Base-by-base conservation (phyloP, 1,284 basidiomycete species). In the Melampsora americana region DNA sequence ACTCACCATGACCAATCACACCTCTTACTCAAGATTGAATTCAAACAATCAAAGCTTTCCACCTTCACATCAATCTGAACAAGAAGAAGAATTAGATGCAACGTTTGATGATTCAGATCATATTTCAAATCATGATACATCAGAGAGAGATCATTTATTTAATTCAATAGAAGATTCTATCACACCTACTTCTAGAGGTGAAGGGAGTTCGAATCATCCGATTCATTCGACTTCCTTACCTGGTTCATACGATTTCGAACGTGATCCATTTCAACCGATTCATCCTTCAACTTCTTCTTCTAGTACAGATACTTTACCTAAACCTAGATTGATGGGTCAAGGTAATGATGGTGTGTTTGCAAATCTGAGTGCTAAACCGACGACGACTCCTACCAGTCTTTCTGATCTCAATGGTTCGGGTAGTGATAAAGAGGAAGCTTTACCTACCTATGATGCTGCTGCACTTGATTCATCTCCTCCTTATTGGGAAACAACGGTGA, bases 301-400 rank as follows among this genome's bases (percentile, higher is more conserved):
- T 12, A 30, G 48, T 26, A n/a, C n/a, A n/a, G 35, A 61, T 20
- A 50, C 50, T 11, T 16, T 67, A 23, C 28, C 65, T 39, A 53
- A 32, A 26, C 65, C 50, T 11, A 32, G 48, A 20, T 50, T 46
- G 11, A 74, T 74, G 48, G 93, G 92, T 20, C 90, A 92, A 0
- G 93, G 93, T 0, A 94, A 95, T 80, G 94, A 96, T 80, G 95
- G 95, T 16, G 95, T 99, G 5, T 99, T 98, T 83, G 90, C 91
- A 61, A 99, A 99, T 82, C 89, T 99, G 48, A 90, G 88, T 78
- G 96, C 95, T 0, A 95, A 97, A 82, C 95, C 95, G 0, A 86
- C 86, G 53, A 79, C 78, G n/a, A 79, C 77, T 82, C 84, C 69
- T 81, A 84, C 5, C 6, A 74, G 80, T n/a, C 70, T 80, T 32